Evolutionary conservation across 768 basidiomycete genomes (phyloP).

Genomic region (Lyophyllum decastes): DNA sequence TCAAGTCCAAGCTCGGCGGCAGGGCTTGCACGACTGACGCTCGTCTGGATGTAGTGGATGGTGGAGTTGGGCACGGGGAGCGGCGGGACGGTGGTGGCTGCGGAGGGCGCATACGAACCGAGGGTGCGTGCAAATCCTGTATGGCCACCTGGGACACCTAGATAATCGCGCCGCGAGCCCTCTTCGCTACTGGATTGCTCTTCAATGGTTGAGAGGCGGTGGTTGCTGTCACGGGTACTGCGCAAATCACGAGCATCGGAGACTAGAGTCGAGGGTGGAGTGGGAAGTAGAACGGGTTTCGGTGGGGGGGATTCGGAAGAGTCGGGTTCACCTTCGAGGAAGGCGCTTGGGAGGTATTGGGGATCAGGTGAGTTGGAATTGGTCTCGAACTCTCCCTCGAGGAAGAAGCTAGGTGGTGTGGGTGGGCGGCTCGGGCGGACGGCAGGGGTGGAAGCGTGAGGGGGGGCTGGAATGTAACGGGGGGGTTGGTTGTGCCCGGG

Average conservation of each 20-base stretch:
- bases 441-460: constrained; percentile 17
- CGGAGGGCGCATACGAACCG: constrained; percentile 15
- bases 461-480: constrained; percentile 6
- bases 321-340: constrained; percentile 27
- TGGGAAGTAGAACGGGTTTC: constrained; percentile 32
- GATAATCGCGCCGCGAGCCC: constrained; percentile 1
- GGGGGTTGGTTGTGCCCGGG: constrained; percentile 3
- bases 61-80: constrained; percentile 21
- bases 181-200: constrained; percentile 16
- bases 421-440: constrained; percentile 29
- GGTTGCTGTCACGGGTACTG: constrained; percentile 15
- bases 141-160: constrained; percentile 3
- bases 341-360: constrained; percentile 22
- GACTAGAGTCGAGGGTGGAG: constrained; percentile 37
- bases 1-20: not conserved
- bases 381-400: constrained; percentile 30
- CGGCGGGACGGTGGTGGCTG: constrained; percentile 12
- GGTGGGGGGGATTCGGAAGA: constrained; percentile 27
- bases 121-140: not conserved
- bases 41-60: constrained; percentile 10
- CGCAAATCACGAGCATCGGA: constrained; percentile 26
- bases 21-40: constrained; percentile 1
- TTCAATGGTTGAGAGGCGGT: constrained; percentile 21
- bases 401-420: constrained; percentile 41
- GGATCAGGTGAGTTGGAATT: constrained; percentile 30